Evolutionary conservation across 306 rosid species (phyloP), one percentile per base, ranked within the genome.

Genomic region (Cicer judaicum): DNA sequence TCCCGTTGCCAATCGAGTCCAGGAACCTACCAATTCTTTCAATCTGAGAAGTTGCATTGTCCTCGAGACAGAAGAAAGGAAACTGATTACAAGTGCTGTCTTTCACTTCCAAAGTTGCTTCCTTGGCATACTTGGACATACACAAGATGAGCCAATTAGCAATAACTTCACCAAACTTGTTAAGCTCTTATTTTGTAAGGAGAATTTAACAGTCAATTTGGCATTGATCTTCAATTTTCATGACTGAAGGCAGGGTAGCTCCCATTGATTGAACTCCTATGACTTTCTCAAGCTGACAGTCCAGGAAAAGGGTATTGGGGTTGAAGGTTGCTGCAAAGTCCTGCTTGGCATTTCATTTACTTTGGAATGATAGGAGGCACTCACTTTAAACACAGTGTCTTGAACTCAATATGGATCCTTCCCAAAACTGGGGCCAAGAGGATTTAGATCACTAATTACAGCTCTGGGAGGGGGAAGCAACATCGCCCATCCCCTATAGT

Each of bases 121-220:
- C 53, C 13, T 2, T 2, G 4, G 34, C 53, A 47, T 47, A 47
- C 53, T 47, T 47, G 53, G 53, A 11, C 53, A 10, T 47, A 10
- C 53, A 47, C 53, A 12, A n/a, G 53, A 47, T 47, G 53, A 47
- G 53, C 53, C 53, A 47, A 47, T 47, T 47, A 47, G 53, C 15
- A 47, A 47, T 47, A 47, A 47, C 13, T 47, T 47, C 24, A 11
- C 53, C 53, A 47, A 47, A 47, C 53, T 47, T 47, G 53, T 47
- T 47, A n/a, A 47, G 11, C 15, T 47, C 52, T 47, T 16, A 11
- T 47, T 12, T 47, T 2, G 14, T 47, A 47, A 12, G 53, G 49
- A 44, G 9, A 44, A 44, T 9, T 44, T 10, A 10, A 44, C 9
- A 12, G 12, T 44, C 49, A 44, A 10, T 8, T 9, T 44, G 11